Base-by-base conservation (phyloP, 129 eudicot genomes). In the Flaveria bidentis region DNA sequence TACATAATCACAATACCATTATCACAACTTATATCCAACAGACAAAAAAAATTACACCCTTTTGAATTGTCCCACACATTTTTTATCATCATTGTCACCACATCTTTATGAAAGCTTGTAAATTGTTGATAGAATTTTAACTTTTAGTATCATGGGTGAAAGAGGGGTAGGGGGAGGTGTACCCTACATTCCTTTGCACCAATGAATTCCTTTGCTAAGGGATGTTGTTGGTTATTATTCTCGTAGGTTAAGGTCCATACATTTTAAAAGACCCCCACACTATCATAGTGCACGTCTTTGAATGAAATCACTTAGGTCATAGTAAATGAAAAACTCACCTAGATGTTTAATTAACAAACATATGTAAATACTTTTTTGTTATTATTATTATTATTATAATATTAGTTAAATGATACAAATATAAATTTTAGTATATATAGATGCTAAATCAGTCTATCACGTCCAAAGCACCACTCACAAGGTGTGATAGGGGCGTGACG, bases 161-260 rank as follows among this genome's bases (percentile, higher is more conserved):
- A 18, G 26, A 52, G 42, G 22, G 23, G 18, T 60, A 60, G 78
- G 83, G 83, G 74, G 41, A 36, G 41, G 41, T 36, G 41, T 23
- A 30, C 44, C 78, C 83, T 79, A 72, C 78, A 64, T 79, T 41
- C 74, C 39, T 28, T 17, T 69, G 50, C 46, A 67, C 67, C 81
- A 76, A 66, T 41, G 67, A 42, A 23, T 68, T 23, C 58, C 58
- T 67, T 76, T 22, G 22, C 44, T 22, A 69, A 72, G 25, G 50
- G 67, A 72, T 39, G 15, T 25, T 22, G 5, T 57, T 25, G 8
- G 39, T 23, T 60, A 25, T 23, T 26, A 60, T 60, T 60, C 39
- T 16, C 66, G 67, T 63, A 71, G 83, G 25, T 51, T 72, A 72
- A 64, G 83, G 83, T 73, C 83, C 83, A 80, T 80, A 73, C 13